Percentiles rank a stretch among this genome's conserved stretches.
These are phyloP conservation scores for Trametes versicolor DNA, from an alignment of 1,284 basidiomycete genomes.

Conservation along the genomic window DNA sequence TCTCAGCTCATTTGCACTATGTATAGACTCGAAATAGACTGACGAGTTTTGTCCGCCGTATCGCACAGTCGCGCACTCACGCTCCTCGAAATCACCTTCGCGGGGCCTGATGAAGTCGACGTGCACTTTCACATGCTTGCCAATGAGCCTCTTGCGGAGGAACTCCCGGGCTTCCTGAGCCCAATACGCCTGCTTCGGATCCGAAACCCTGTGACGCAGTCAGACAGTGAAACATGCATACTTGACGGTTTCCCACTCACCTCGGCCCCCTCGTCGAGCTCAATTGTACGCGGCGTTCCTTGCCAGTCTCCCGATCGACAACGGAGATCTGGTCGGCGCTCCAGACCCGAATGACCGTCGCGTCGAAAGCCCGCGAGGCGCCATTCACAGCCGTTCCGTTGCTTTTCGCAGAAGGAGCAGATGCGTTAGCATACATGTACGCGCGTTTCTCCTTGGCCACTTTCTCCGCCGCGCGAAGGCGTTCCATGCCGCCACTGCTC, in stretches of 20 bases:
- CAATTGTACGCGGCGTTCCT: conserved; percentile 88
- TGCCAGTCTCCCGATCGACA: conserved; percentile 74
- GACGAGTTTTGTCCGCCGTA: conserved; percentile 84
- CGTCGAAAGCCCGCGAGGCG: conserved; percentile 76
- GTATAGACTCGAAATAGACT: conserved; percentile 36
- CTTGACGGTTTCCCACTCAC: conserved; percentile 51
- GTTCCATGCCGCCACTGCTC: conserved; percentile 83
- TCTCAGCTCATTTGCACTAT: conserved; percentile 6
- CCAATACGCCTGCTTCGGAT: conserved; percentile 89
- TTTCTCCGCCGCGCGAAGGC: conserved; percentile 86
- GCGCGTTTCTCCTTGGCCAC: conserved; percentile 85
- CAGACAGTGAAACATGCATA: conserved; percentile 7
- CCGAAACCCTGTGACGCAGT: conserved; percentile 66
- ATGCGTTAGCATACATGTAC: conserved; percentile 79
- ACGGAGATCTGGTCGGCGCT: conserved; percentile 92
- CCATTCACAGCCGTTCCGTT: conserved; percentile 58
- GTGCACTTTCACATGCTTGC: conserved; percentile 86
- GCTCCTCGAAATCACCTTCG: conserved; percentile 93
- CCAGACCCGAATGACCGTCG: conserved; percentile 89
- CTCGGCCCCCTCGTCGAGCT: conserved; percentile 91
- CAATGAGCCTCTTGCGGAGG: conserved; percentile 90
- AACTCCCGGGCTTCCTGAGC: conserved; percentile 94
- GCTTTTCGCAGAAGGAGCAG: conserved; percentile 52
- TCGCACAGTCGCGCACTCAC: conserved; percentile 90
- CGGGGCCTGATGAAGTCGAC: conserved; percentile 93